Base-by-base conservation (phyloP, 2,329 filamentous ascomycete species). In the Alternaria tenuissima region DNA sequence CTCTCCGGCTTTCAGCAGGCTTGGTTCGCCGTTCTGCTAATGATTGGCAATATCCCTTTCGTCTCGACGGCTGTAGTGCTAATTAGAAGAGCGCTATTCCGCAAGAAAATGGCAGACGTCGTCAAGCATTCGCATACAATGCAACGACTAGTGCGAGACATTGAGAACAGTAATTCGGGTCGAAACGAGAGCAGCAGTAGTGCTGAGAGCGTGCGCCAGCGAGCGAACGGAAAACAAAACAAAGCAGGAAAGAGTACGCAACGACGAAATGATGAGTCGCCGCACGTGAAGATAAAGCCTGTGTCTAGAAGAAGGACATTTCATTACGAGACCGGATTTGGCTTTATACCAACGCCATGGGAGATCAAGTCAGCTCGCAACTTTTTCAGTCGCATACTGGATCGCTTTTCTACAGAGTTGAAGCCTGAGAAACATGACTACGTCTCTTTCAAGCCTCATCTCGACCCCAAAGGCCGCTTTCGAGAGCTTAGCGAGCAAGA, bases 401-500 rank as follows among this genome's bases (percentile, higher is more conserved):
- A 65, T 8, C 55, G 61, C 16, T 55, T 74, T 3, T 60, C 62
- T 5, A 70, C 59, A 38, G 66, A 70, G 44, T 18, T 69, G 51
- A 64, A 66, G 20, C 69, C 69, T 0, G 69, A 73, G 36, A 58
- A 73, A 1, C 71, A 70, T 9, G 62, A 67, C 30, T 78, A 77
- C 46, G 44, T 78, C 2, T 76, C 73, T 2, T 78, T 76, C 59
- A 67, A 75, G 12, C 72, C 74, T 6, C 63, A 64, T 4, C 56
- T 76, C 1, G 76, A 78, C 38, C 65, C 65, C 2, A 70, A 67
- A 51, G 75, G 73, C 5, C 68, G 76, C 0, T 76, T 79, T 42
- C 66, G 67, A 7, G 69, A 71, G 66, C 62, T 84, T 28, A 81
- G 77, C 11, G 70, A 78, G 26, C 76, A 78, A 12, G 80, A 83